These are phyloP conservation scores for Colletotrichum higginsianum DNA, from an alignment of 2,329 filamentous ascomycete species.

Conservation along the genomic window DNA sequence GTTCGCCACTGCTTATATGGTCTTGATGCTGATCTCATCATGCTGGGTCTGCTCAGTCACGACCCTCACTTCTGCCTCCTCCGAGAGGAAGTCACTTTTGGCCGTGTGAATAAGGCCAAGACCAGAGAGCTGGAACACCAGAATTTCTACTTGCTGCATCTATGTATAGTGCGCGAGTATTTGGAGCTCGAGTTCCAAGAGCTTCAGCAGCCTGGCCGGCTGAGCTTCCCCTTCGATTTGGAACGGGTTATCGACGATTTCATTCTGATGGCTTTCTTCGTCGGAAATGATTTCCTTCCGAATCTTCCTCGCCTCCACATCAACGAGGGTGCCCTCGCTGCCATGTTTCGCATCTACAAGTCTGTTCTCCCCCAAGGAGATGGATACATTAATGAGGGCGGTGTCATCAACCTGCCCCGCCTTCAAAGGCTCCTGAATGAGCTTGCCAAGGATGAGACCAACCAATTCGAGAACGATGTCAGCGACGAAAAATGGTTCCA, in stretches of 20 bases:
- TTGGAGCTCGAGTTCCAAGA: constrained; percentile 97
- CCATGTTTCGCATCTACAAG: constrained; percentile 99
- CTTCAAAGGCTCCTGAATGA: constrained; percentile 85
- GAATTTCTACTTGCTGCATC: constrained; percentile 97
- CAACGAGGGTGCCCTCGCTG: constrained; percentile 95
- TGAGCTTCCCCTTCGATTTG: constrained; percentile 89
- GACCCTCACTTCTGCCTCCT: constrained; percentile 98
- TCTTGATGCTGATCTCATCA: constrained; percentile 97
- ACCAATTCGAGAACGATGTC: constrained; percentile 93
- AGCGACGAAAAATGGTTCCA: constrained; percentile 93
- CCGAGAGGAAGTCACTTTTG: constrained; percentile 98
- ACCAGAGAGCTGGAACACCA: constrained; percentile 98
- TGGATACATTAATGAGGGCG: constrained; percentile 96
- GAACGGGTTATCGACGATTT: constrained; percentile 99
- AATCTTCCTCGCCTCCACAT: constrained; percentile 97
- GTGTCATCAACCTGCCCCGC: constrained; percentile 89
- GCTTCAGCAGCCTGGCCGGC: constrained; percentile 78
- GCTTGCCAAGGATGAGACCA: constrained; percentile 88
- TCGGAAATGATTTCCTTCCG: constrained; percentile 98
- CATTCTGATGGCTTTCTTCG: constrained; percentile 99
- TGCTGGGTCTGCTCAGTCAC: constrained; percentile 96
- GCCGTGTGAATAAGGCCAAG: constrained; percentile 87
- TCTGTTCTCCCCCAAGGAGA: constrained; percentile 87
- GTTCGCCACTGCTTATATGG: constrained; percentile 97
- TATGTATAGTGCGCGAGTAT: constrained; percentile 98